These are phyloP conservation scores for Aspergillus costaricaensis DNA, from an alignment of 2,329 filamentous ascomycete species.

Conservation along the genomic window DNA sequence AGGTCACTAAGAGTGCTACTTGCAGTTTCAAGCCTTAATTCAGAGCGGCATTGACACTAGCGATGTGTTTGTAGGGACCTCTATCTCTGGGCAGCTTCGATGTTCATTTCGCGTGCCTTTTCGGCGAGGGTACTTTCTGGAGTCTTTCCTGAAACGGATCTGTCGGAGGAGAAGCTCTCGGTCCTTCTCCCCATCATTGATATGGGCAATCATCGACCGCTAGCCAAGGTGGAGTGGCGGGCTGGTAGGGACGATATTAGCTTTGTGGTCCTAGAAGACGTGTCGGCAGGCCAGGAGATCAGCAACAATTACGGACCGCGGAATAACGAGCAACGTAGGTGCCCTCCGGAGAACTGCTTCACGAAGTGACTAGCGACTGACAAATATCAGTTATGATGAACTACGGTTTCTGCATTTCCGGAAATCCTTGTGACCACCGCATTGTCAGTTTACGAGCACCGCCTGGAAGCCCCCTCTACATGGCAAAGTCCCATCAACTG, in stretches of 20 bases:
- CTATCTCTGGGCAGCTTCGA: conserved; percentile 50
- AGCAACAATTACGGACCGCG: conserved; percentile 76
- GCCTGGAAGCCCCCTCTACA: conserved; percentile 43
- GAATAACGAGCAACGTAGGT: conserved; percentile 66
- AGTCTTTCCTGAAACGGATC: conserved; percentile 38
- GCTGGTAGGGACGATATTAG: conserved; percentile 42
- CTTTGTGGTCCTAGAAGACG: conserved; percentile 48
- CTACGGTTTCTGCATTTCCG: conserved; percentile 48
- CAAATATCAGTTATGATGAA: conserved; percentile 44
- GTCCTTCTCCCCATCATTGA: conserved; percentile 71
- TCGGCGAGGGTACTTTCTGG: conserved; percentile 46
- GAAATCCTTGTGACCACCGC: conserved; percentile 49
- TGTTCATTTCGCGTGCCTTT: conserved; percentile 48
- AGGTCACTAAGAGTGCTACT: conserved; percentile 9
- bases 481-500: conserved; percentile 37
- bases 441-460: conserved; percentile 44
- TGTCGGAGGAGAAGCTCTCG: conserved; percentile 62
- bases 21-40: neutral
- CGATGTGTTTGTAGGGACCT: conserved; percentile 36
- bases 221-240: conserved; percentile 62
- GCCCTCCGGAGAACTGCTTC: neutral
- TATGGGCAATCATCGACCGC: conserved; percentile 69
- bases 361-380: neutral
- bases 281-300: conserved; percentile 55
- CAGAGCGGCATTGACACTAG: neutral